Evolutionary conservation across 1,284 basidiomycete genomes (phyloP).

Genomic region (Tilletiopsis washingtonensis): DNA sequence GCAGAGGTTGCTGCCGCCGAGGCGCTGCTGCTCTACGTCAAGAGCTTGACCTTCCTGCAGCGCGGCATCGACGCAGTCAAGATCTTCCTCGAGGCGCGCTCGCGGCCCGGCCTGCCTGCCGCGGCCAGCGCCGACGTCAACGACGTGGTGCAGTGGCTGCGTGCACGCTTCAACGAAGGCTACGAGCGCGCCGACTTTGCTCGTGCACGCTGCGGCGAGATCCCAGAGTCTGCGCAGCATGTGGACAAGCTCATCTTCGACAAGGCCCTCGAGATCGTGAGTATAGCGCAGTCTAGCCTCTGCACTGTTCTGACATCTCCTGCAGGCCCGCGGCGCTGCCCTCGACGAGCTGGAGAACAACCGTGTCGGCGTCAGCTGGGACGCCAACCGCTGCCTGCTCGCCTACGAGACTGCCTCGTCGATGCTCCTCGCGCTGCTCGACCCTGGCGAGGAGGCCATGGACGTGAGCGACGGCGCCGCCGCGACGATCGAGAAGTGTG

Average conservation of each 20-base stretch:
- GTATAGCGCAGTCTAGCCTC: conserved; percentile 56
- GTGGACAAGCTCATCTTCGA: conserved; percentile 56
- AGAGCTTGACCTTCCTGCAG: conserved; percentile 83
- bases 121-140: conserved; percentile 52
- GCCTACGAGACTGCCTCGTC: conserved; percentile 89
- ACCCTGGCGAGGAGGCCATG: conserved; percentile 69
- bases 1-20: conserved; percentile 56
- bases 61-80: conserved; percentile 60
- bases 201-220: conserved; percentile 50
- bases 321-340: conserved; percentile 80
- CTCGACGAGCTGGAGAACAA: conserved; percentile 68
- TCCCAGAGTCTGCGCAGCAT: conserved; percentile 50
- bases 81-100: conserved; percentile 49
- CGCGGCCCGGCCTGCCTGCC: conserved; percentile 18
- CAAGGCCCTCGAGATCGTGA: conserved; percentile 53
- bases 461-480: conserved; percentile 31
- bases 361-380: conserved; percentile 6
- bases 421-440: conserved; percentile 82
- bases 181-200: conserved; percentile 56
- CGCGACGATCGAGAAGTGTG: conserved; percentile 37
- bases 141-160: conserved; percentile 56
- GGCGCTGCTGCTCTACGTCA: conserved; percentile 83
- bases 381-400: conserved; percentile 60
- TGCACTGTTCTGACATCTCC: neutral
- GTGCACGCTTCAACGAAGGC: conserved; percentile 55